A percentile compares a stretch with the other conserved stretches of the same genome.
Evolutionary conservation across 2,329 filamentous ascomycete genomes (phyloP).

Genomic region (Fusarium mangiferae): DNA sequence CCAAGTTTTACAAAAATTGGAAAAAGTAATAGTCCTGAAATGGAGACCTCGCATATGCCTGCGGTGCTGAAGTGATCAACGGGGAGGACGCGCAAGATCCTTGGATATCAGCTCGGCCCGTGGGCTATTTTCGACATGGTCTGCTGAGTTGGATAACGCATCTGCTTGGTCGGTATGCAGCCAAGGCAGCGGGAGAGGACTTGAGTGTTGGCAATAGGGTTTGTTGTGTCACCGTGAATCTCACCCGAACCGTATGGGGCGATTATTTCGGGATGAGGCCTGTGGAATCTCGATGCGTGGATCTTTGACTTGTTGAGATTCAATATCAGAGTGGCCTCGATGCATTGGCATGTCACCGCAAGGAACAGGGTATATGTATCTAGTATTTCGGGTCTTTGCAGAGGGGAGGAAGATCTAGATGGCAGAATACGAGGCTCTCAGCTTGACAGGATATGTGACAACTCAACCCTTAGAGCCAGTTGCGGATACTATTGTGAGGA

Average conservation of each 20-base stretch:
- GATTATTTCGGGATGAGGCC: background rate
- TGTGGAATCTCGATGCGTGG: background rate
- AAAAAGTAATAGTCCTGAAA: background rate
- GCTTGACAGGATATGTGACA: background rate
- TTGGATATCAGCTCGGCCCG: background rate
- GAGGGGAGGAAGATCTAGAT: background rate
- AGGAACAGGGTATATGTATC: background rate
- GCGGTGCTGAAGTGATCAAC: background rate
- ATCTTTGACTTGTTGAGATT: background rate
- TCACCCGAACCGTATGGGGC: background rate
- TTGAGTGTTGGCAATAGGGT: background rate
- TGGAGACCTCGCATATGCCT: background rate
- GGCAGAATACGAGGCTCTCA: background rate
- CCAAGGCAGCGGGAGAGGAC: conserved; percentile 8
- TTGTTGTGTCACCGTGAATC: background rate
- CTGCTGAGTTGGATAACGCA: background rate
- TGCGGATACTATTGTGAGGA: background rate
- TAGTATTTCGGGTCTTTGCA: background rate
- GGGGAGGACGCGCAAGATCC: background rate
- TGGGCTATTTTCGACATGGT: conserved; percentile 19
- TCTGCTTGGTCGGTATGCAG: conserved; percentile 9
- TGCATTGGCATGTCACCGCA: background rate
- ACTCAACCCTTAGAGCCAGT: background rate
- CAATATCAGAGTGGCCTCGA: background rate
- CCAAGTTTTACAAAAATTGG: background rate